A percentile compares a stretch with the other conserved stretches of the same genome.
Conservation (phyloP, 352 stramenopile genomes). For the Blastocystis sp. region DNA sequence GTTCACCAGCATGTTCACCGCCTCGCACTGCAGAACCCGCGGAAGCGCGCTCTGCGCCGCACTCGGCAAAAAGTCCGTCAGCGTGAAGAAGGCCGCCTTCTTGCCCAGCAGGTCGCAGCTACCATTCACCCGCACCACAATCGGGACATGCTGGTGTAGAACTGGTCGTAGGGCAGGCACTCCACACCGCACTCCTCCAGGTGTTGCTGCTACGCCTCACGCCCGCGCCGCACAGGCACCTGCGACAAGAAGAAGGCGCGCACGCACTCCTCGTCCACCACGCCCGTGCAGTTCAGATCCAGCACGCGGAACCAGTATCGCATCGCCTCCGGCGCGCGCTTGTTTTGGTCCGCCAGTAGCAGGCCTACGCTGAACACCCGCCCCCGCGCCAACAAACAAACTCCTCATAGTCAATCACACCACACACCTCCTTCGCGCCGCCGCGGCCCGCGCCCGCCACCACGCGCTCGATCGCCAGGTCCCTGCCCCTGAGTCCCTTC, state of each 20-base stretch:
- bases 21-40: background rate
- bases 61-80: slow-evolving; percentile 29
- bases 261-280: background rate
- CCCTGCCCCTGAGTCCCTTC: background rate
- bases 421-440: background rate
- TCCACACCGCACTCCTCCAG: slow-evolving; percentile 33
- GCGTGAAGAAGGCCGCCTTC: background rate
- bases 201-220: slow-evolving; percentile 9
- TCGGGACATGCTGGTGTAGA: background rate
- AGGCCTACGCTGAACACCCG: background rate
- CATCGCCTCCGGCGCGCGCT: background rate
- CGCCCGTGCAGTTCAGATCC: slow-evolving; percentile 1
- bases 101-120: slow-evolving; percentile 38
- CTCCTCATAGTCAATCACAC: slow-evolving; percentile 17
- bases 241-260: slow-evolving; percentile 27
- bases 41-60: background rate
- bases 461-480: slow-evolving; percentile 19
- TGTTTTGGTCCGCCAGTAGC: slow-evolving; percentile 45
- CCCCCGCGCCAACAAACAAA: slow-evolving; percentile 18
- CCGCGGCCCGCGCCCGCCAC: slow-evolving; percentile 8
- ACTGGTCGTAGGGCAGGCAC: background rate
- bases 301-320: slow-evolving; percentile 59
- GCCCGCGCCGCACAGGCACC: background rate
- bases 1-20: slow-evolving; percentile 54
- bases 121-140: background rate